Percentiles rank a stretch among this genome's conserved stretches.
phyloP scores from a whole-genome alignment of 352 stramenopile genomes.

The Phytophthora gonapodyides region DNA sequence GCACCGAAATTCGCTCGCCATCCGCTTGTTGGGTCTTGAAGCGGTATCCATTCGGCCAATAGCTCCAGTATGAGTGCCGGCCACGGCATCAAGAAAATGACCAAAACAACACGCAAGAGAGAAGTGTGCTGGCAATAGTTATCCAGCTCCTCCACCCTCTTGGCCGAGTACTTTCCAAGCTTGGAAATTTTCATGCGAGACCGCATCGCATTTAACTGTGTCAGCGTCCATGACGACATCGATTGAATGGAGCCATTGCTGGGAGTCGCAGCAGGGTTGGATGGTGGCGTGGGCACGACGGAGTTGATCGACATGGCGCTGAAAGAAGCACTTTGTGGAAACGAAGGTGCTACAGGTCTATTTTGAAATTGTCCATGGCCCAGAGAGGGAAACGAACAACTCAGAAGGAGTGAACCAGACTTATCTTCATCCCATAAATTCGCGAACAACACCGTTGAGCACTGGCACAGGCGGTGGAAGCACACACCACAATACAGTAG shows the following conservation, averaged over 20 bases:
- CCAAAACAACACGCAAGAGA: slow-evolving; percentile 8
- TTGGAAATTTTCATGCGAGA: slow-evolving; percentile 13
- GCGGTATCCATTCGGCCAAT: slow-evolving; percentile 17
- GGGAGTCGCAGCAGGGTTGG: not conserved
- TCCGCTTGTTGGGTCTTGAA: slow-evolving; percentile 20
- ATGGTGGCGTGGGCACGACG: not conserved
- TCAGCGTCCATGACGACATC: not conserved
- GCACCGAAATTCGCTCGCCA: slow-evolving; percentile 16
- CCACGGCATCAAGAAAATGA: slow-evolving; percentile 11
- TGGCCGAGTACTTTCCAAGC: slow-evolving; percentile 17
- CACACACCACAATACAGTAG: too few relatives aligned
- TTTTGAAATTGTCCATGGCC: too few relatives aligned
- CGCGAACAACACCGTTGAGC: too few relatives aligned
- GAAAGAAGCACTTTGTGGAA: too few relatives aligned
- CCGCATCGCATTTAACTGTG: not conserved
- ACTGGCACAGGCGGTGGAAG: too few relatives aligned
- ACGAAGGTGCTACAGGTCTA: too few relatives aligned
- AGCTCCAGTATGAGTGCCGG: slow-evolving; percentile 19
- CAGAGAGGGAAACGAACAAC: too few relatives aligned
- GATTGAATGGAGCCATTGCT: not conserved
- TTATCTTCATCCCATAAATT: too few relatives aligned
- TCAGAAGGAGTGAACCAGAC: too few relatives aligned
- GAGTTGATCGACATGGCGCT: slow-evolving; percentile 1
- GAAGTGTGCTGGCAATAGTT: slow-evolving; percentile 12
- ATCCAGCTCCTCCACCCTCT: slow-evolving; percentile 8